Evolutionary conservation across 305 asterid species (phyloP), one percentile per base, ranked within the genome.

Genomic region (Fraxinus latifolia): DNA sequence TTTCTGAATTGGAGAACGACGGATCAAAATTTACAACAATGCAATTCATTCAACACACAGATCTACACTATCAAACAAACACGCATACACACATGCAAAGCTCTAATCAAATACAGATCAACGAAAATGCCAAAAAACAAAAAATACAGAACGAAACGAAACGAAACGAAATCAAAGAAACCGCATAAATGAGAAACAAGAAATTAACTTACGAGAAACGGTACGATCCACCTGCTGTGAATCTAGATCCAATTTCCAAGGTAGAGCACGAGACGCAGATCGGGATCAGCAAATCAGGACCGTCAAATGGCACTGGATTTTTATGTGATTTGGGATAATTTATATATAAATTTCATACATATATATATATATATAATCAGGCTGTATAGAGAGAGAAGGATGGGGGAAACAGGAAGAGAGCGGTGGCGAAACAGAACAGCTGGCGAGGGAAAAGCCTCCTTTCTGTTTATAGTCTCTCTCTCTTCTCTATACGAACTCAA

Each of bases 221-320:
- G 86, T 21, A 71, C 67, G 89, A 89, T 86, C 87, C 77, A 29
- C 79, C 71, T 31, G 74, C 60, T 81, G 76, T 17, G 72, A 81
- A 77, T 84, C 89, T 85, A 85, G 89, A 89, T 89, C 91, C 88
- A 81, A 71, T 0, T 72, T 72, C 50, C 42, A 5, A 70, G 44
- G 37, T 76, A n/a, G 83, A 82, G 58, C 32, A 37, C 53, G 78
- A 77, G 72, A 79, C 74, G 78, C 84, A 80, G 86, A 85, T 82
- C 87, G 75, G 81, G 83, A 81, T 82, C 83, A 32, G 85, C 80
- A 62, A 62, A 86, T 79, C 81, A 60, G 82, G 70, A 77, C 42
- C 76, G 85, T 31, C 86, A 85, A 87, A 85, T 85, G 79, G 39
- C 88, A 80, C 19, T 53, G 79, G 82, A 83, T 82, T 83, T 37